These are phyloP conservation scores for Phytopythium kandeliae DNA, from an alignment of 352 stramenopile genomes.

Conservation along the genomic window DNA sequence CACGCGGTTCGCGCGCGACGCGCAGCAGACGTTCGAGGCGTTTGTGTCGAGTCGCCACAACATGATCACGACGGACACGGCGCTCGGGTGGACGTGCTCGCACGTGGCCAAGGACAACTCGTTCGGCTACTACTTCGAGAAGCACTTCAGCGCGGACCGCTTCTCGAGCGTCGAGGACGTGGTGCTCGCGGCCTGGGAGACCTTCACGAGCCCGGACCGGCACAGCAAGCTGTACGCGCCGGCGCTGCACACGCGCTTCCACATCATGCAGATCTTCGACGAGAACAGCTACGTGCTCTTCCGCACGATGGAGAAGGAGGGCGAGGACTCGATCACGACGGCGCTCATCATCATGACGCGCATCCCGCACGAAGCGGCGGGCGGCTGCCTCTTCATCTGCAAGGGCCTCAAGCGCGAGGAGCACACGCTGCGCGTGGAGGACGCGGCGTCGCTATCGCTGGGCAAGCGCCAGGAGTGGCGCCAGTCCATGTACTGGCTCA, in stretches of 20 bases:
- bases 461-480: slow-evolving; percentile 51
- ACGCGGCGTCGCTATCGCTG: slow-evolving; percentile 33
- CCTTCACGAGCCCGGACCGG: slow-evolving; percentile 30
- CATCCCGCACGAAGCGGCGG: slow-evolving; percentile 27
- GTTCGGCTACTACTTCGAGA: slow-evolving; percentile 54
- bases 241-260: slow-evolving; percentile 45
- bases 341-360: slow-evolving; percentile 52
- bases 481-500: slow-evolving; percentile 58
- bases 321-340: slow-evolving; percentile 50
- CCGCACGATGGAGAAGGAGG: slow-evolving; percentile 53
- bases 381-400: slow-evolving; percentile 43
- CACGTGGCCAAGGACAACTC: slow-evolving; percentile 41
- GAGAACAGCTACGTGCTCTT: slow-evolving; percentile 47
- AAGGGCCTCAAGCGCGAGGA: slow-evolving; percentile 45
- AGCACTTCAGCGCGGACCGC: slow-evolving; percentile 21
- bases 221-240: slow-evolving; percentile 48
- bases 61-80: slow-evolving; percentile 43
- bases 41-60: slow-evolving; percentile 33
- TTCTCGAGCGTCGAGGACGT: slow-evolving; percentile 20
- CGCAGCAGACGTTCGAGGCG: slow-evolving; percentile 28
- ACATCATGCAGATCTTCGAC: slow-evolving; percentile 53
- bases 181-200: slow-evolving; percentile 33
- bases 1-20: slow-evolving; percentile 33
- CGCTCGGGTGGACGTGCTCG: slow-evolving; percentile 45
- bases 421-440: slow-evolving; percentile 40